phyloP scores from a whole-genome alignment of 2,329 filamentous ascomycete genomes.

The Furcasterigmium sp. region DNA sequence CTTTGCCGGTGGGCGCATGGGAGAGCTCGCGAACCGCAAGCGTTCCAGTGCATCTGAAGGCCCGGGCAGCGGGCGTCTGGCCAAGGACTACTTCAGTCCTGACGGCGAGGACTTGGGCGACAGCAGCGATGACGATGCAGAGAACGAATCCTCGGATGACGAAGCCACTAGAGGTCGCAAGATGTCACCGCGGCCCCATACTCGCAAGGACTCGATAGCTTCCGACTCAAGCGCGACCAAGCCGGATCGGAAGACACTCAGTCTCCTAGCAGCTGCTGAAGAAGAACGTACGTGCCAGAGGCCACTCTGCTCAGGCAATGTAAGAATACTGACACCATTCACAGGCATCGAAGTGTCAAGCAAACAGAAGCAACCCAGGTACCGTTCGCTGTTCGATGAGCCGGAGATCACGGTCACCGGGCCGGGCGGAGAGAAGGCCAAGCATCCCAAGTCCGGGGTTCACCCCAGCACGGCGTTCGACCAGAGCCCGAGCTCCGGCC shows the following conservation, averaged over 20 bases:
- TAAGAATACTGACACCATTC: slow-evolving; percentile 26
- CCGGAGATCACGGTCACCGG: slow-evolving; percentile 61
- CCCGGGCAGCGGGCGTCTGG: slow-evolving; percentile 48
- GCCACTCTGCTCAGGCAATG: slow-evolving; percentile 14
- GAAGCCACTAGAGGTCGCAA: slow-evolving; percentile 60
- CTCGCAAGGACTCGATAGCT: slow-evolving; percentile 28
- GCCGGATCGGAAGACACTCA: slow-evolving; percentile 42
- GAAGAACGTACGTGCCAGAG: slow-evolving; percentile 62
- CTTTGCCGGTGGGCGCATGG: slow-evolving; percentile 57
- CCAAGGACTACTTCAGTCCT: slow-evolving; percentile 62
- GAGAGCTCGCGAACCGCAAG: slow-evolving; percentile 56
- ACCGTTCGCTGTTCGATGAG: slow-evolving; percentile 60
- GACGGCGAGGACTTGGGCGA: slow-evolving; percentile 64
- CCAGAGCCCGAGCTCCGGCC: slow-evolving; percentile 50
- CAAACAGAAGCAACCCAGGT: slow-evolving; percentile 45
- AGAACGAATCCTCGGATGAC: slow-evolving; percentile 54
- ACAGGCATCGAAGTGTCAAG: slow-evolving; percentile 41
- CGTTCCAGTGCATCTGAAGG: slow-evolving; percentile 30
- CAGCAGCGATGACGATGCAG: slow-evolving; percentile 68
- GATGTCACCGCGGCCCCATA: slow-evolving; percentile 41
- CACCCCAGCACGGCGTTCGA: slow-evolving; percentile 87
- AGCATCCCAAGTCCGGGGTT: slow-evolving; percentile 51
- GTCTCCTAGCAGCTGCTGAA: slow-evolving; percentile 67
- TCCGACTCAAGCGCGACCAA: slow-evolving; percentile 28
- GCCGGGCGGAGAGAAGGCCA: slow-evolving; percentile 56